phyloP scores from a whole-genome alignment of 768 basidiomycete genomes.

The Mycena leptocephala region DNA sequence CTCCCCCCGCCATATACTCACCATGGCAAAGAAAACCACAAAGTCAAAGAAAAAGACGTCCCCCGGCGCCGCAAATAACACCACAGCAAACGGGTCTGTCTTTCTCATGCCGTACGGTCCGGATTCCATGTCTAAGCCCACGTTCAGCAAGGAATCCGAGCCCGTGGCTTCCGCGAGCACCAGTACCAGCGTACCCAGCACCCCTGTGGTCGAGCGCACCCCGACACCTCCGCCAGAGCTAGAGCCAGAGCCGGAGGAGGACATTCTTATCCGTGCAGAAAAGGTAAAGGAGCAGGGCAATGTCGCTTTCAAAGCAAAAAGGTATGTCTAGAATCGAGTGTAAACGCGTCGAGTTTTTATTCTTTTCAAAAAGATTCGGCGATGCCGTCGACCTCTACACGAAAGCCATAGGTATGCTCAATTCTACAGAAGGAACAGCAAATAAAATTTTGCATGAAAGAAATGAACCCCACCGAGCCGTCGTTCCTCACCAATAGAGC shows the following conservation, averaged over 20 bases:
- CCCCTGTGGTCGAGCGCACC: slow-evolving; percentile 18
- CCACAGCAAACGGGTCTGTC: slow-evolving; percentile 20
- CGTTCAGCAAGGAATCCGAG: slow-evolving; percentile 23
- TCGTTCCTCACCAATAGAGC: slow-evolving; percentile 90
- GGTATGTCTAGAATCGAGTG: neutral
- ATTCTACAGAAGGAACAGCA: neutral
- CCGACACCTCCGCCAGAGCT: slow-evolving; percentile 26
- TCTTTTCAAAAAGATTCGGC: slow-evolving; percentile 54
- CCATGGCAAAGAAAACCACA: slow-evolving; percentile 32
- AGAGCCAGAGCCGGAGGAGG: slow-evolving; percentile 45
- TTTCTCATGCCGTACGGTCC: slow-evolving; percentile 5
- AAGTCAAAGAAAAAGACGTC: slow-evolving; percentile 31
- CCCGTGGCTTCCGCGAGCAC: slow-evolving; percentile 24
- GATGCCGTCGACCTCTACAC: slow-evolving; percentile 85
- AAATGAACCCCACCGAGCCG: slow-evolving; percentile 76
- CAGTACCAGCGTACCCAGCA: slow-evolving; percentile 27
- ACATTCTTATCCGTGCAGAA: slow-evolving; percentile 67
- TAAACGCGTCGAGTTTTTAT: neutral
- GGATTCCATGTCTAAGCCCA: slow-evolving; percentile 20
- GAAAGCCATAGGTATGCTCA: slow-evolving; percentile 76
- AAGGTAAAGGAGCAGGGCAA: slow-evolving; percentile 85
- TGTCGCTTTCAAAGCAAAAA: slow-evolving; percentile 76
- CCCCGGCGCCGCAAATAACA: neutral
- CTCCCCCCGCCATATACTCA: too few relatives aligned
- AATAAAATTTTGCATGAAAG: slow-evolving; percentile 52